Evolutionary conservation across 768 basidiomycete genomes (phyloP).

Genomic region (Mycena indigotica): DNA sequence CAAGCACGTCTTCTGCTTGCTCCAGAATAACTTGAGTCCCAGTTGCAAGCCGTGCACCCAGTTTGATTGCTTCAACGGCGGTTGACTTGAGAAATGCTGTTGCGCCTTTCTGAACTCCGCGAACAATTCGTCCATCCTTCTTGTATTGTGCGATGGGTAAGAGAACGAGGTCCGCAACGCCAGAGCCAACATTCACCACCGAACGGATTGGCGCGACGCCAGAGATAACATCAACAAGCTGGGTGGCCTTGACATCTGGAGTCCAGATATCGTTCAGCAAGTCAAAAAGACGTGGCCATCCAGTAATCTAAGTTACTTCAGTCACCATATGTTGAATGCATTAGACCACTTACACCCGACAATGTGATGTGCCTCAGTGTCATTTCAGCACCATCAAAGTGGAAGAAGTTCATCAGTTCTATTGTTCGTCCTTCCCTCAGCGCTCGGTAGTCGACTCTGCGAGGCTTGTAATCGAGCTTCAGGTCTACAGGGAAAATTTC

Average conservation of each 20-base stretch:
- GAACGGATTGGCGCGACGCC: slow-evolving; percentile 96
- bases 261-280: slow-evolving; percentile 98
- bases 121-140: slow-evolving; percentile 91
- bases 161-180: slow-evolving; percentile 92
- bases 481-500: slow-evolving; percentile 95
- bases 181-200: slow-evolving; percentile 95
- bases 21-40: slow-evolving; percentile 98
- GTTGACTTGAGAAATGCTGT: slow-evolving; percentile 93
- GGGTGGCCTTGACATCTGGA: slow-evolving; percentile 98
- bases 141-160: slow-evolving; percentile 97
- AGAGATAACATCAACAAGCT: slow-evolving; percentile 94
- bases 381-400: slow-evolving; percentile 99
- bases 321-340: slow-evolving; percentile 3
- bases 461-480: slow-evolving; percentile 97
- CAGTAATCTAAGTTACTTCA: slow-evolving; percentile 68
- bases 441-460: slow-evolving; percentile 92
- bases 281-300: slow-evolving; percentile 89
- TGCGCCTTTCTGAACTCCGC: slow-evolving; percentile 92
- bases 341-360: slow-evolving; percentile 68
- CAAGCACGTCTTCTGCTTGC: slow-evolving; percentile 88
- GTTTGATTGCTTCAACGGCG: slow-evolving; percentile 91
- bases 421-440: slow-evolving; percentile 89
- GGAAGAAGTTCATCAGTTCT: slow-evolving; percentile 99
- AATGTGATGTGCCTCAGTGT: slow-evolving; percentile 91
- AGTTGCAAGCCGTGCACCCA: slow-evolving; percentile 91